Evolutionary conservation across 2,329 filamentous ascomycete species (phyloP).

Genomic region (Microsporum ferrugineum): DNA sequence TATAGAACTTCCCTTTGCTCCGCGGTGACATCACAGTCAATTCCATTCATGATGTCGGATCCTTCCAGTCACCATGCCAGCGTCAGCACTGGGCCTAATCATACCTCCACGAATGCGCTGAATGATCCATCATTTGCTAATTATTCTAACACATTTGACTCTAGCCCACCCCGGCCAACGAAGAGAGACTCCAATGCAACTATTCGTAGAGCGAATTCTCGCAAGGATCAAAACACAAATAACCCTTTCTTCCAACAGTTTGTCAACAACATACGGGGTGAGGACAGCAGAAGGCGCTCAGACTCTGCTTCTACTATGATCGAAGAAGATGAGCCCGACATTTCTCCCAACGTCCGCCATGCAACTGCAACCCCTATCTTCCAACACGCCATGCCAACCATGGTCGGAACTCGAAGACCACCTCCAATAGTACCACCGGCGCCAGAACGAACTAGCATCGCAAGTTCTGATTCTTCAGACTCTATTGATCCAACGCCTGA

Average conservation of each 20-base stretch:
- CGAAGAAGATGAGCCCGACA: constrained; percentile 21
- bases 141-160: background rate
- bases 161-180: background rate
- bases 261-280: constrained; percentile 14
- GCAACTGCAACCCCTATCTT: constrained; percentile 21
- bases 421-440: constrained; percentile 2
- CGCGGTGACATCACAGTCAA: constrained; percentile 12
- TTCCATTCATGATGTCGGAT: constrained; percentile 14
- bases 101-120: constrained; percentile 24
- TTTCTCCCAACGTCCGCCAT: constrained; percentile 23
- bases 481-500: background rate
- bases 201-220: background rate
- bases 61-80: background rate
- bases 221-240: constrained; percentile 7
- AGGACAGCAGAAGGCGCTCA: constrained; percentile 10
- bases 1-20: constrained; percentile 11
- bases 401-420: constrained; percentile 3
- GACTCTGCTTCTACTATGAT: constrained; percentile 20
- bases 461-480: background rate
- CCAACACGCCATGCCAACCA: constrained; percentile 9
- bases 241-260: constrained; percentile 19
- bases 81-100: background rate
- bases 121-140: constrained; percentile 21
- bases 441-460: background rate
- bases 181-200: background rate